These are phyloP conservation scores for Luzula sylvatica DNA, from an alignment of 176 grass and related monocot species.

Conservation along the genomic window DNA sequence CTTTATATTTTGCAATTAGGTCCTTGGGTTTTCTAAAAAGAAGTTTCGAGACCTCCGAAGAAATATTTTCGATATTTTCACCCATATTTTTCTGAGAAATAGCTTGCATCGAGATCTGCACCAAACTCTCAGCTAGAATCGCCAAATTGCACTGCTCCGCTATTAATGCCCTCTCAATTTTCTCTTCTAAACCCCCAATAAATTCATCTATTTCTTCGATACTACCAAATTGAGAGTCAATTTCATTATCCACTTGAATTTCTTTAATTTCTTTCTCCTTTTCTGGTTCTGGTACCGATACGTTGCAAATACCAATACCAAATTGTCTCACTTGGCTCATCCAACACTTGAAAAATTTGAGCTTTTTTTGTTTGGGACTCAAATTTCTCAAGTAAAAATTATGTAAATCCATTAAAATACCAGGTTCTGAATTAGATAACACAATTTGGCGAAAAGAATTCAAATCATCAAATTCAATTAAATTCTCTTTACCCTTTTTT, in stretches of 20 bases:
- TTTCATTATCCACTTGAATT: constrained; percentile 19
- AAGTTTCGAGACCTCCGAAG: constrained; percentile 38
- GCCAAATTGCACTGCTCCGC: constrained; percentile 58
- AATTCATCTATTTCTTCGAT: constrained; percentile 61
- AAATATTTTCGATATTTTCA: constrained; percentile 30
- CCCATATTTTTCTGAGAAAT: constrained; percentile 37
- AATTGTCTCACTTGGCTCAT: constrained; percentile 53
- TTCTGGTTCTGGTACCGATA: constrained; percentile 20
- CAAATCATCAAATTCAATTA: constrained; percentile 37
- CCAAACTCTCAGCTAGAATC: constrained; percentile 62
- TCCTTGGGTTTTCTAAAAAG: constrained; percentile 83
- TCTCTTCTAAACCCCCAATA: constrained; percentile 50
- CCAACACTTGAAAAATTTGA: constrained; percentile 95
- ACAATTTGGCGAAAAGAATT: constrained; percentile 44
- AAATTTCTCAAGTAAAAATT: constrained; percentile 64
- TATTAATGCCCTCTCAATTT: constrained; percentile 72
- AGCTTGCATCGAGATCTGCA: constrained; percentile 54
- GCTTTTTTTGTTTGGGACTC: constrained; percentile 45
- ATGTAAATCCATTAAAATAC: constrained; percentile 42
- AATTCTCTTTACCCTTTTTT: constrained; percentile 36
- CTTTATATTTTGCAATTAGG: constrained; percentile 53
- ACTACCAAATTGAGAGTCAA: constrained; percentile 30
- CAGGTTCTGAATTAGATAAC: constrained; percentile 29
- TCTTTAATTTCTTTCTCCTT: constrained; percentile 45
- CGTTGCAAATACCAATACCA: constrained; percentile 19